Conservation (phyloP, 345 rosid genomes). For the Combretum micranthum region DNA sequence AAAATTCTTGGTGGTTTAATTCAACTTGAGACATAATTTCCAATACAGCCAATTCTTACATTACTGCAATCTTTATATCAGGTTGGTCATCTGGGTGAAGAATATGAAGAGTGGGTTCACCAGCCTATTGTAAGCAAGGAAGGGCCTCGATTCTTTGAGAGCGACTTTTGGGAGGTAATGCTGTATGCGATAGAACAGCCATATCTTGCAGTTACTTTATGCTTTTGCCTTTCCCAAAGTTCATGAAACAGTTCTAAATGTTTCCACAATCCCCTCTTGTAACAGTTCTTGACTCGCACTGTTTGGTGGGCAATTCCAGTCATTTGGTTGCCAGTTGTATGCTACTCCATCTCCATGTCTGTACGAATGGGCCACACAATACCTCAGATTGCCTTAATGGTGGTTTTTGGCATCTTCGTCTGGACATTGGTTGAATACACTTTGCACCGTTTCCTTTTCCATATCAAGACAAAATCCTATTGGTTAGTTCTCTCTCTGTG, state of each 20-base stretch:
- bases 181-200: background rate
- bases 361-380: conserved; percentile 49
- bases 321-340: conserved; percentile 86
- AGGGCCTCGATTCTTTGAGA: conserved; percentile 91
- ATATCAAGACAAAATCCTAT: conserved; percentile 72
- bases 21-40: too few species aligned
- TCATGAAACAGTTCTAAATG: background rate
- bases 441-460: conserved; percentile 95
- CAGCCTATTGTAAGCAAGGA: conserved; percentile 86
- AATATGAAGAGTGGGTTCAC: conserved; percentile 95
- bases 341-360: conserved; percentile 56
- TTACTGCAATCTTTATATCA: conserved; percentile 15
- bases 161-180: conserved; percentile 84
- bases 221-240: too few species aligned
- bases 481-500: conserved; percentile 54
- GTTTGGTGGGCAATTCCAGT: conserved; percentile 96
- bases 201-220: too few species aligned
- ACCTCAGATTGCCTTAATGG: conserved; percentile 46
- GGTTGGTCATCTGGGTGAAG: conserved; percentile 99
- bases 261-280: background rate
- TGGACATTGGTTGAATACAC: conserved; percentile 92
- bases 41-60: conserved; percentile 2
- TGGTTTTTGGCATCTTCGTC: conserved; percentile 52
- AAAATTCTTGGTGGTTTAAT: too few species aligned
- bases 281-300: conserved; percentile 83